A percentile compares a stretch with the other conserved stretches of the same genome.
Conservation (phyloP, 768 basidiomycete genomes). For the Suillus ampliporus region DNA sequence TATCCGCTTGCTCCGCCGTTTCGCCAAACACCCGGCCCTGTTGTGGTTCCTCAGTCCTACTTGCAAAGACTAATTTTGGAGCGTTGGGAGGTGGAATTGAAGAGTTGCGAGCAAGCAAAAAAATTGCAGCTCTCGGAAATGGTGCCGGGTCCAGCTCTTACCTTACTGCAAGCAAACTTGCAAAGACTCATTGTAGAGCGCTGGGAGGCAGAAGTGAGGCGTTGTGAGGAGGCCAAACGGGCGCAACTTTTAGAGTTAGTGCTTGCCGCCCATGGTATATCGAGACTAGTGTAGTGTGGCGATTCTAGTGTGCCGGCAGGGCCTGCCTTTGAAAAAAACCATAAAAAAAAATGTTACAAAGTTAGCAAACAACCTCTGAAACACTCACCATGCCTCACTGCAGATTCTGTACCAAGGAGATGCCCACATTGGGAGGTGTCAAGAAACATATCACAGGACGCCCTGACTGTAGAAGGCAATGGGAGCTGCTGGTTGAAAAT, state of each 20-base stretch:
- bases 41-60: background rate
- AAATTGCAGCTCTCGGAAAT: background rate
- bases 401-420: too few relatives aligned
- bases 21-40: background rate
- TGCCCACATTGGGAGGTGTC: too few relatives aligned
- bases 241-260: background rate
- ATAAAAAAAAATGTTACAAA: background rate
- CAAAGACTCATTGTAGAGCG: background rate
- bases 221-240: background rate
- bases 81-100: background rate
- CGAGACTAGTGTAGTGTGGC: background rate
- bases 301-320: too few relatives aligned
- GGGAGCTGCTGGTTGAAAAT: too few relatives aligned
- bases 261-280: background rate
- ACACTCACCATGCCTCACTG: conserved; percentile 1
- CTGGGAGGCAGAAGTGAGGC: background rate
- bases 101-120: background rate
- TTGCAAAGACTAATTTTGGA: background rate
- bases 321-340: background rate
- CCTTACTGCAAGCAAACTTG: background rate
- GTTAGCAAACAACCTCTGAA: background rate
- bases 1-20: background rate
- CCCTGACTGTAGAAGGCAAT: too few relatives aligned
- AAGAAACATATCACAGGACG: too few relatives aligned
- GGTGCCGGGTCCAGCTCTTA: background rate